Base-by-base conservation (phyloP, 2,329 filamentous ascomycete species). In the Fusarium pilosicola region DNA sequence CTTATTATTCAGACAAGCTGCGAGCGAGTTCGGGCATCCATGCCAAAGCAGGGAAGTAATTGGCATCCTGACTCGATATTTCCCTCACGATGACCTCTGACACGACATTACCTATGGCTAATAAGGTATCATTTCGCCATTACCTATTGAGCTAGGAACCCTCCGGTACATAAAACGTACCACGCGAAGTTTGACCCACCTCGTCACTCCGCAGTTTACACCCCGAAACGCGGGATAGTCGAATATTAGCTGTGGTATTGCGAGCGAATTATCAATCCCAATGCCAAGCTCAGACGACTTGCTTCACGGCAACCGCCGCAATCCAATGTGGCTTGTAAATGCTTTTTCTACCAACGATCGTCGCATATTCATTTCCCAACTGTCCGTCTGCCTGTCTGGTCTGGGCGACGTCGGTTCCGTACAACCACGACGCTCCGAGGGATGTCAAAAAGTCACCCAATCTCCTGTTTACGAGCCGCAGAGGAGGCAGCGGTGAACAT, bases 201-300 rank as follows among this genome's bases (percentile, higher is more conserved):
- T 26, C 45, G 26, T 22, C 34, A 30, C 34, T 63, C 34, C 28
- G 54, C 34, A 60, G 18, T 34, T 41, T 34, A 22, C n/a, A 34
- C 22, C 14, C 18, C 38, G n/a, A 55, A 56, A 34, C 30, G 38
- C 28, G 17, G 39, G 52, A 62, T 30, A 32, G 34, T 39, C 26
- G 24, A 44, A n/a, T n/a, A 39, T 36, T 44, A 49, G 42, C 14
- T 49, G 51, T 38, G 51, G 45, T n/a, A 32, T 45, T 39, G 38
- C 54, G 61, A 58, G 61, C 34, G 36, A 49, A 34, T n/a, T 39
- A 22, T 39, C 26, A 44, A 55, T 48, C 32, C 32, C 15, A 56
- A 60, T 51, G 60, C 20, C 48, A 69, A 45, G 17, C 44, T 72
- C 57, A 39, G 39, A 52, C 55, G 58, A 52, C 36, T 30, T 59